Evolutionary conservation across 306 rosid species (phyloP).

Genomic region (Lotus japonicus): DNA sequence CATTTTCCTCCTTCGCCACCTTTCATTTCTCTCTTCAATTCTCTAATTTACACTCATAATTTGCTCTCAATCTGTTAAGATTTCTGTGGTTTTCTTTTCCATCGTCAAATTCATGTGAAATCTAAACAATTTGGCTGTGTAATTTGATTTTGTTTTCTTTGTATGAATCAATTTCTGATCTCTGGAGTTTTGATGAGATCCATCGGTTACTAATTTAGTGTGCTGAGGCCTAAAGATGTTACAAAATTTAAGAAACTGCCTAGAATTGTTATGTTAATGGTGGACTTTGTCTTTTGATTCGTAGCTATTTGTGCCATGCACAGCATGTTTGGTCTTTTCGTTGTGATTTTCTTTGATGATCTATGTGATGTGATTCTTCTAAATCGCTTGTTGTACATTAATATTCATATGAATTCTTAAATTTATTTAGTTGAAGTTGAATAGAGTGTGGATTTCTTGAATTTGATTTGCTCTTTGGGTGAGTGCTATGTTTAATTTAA

Average conservation of each 20-base stretch:
- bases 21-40: neutral
- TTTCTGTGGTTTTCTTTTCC: neutral
- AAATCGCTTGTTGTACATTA: neutral
- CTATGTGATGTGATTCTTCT: neutral
- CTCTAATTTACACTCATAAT: neutral
- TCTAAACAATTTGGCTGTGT: neutral
- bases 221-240: slow-evolving; percentile 1
- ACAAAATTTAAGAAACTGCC: neutral
- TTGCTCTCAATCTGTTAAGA: neutral
- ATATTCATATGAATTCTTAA: neutral
- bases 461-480: neutral
- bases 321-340: neutral
- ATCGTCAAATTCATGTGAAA: neutral
- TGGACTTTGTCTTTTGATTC: neutral
- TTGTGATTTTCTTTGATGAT: neutral
- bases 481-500: neutral
- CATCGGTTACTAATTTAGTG: neutral
- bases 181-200: neutral
- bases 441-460: neutral
- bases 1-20: no score
- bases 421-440: neutral
- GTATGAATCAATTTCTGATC: neutral
- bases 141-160: neutral
- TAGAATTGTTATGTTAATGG: neutral
- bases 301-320: neutral